These are phyloP conservation scores for Apostasia shenzhenica DNA, from an alignment of 106 monocot species.

Conservation along the genomic window DNA sequence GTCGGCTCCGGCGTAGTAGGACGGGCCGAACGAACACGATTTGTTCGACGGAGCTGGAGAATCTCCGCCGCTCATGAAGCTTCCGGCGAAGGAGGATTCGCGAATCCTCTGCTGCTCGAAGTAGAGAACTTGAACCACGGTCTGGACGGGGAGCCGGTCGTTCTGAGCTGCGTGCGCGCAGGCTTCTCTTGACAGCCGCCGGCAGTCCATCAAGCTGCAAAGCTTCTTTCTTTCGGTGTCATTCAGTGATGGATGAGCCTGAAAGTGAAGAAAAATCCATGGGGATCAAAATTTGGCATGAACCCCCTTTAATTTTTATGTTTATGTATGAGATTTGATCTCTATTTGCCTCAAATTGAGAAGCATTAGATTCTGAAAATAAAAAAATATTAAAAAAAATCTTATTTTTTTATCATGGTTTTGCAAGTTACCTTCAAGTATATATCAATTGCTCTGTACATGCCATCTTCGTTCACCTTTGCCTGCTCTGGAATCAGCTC, in stretches of 20 bases:
- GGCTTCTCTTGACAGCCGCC: slow-evolving; percentile 78
- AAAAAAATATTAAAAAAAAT: neutral
- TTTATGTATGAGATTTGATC: too few relatives aligned
- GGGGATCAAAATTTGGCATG: too few relatives aligned
- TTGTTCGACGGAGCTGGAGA: slow-evolving; percentile 39
- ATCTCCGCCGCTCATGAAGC: slow-evolving; percentile 17
- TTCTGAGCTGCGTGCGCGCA: slow-evolving; percentile 97
- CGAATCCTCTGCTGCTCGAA: slow-evolving; percentile 67
- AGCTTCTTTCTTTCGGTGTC: slow-evolving; percentile 71
- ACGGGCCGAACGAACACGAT: neutral
- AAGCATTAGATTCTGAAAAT: neutral
- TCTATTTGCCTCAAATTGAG: neutral
- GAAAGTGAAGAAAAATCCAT: neutral
- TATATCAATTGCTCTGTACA: slow-evolving; percentile 91
- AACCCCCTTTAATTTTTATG: too few relatives aligned
- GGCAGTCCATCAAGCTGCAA: slow-evolving; percentile 77
- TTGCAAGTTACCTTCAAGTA: slow-evolving; percentile 60
- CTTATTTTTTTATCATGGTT: neutral
- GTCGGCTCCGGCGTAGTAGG: slow-evolving; percentile 14
- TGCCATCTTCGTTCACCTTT: slow-evolving; percentile 68
- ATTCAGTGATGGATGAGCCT: slow-evolving; percentile 66
- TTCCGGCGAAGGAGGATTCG: slow-evolving; percentile 9
- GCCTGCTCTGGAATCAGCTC: slow-evolving; percentile 74
- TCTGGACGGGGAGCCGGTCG: slow-evolving; percentile 69
- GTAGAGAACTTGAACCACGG: slow-evolving; percentile 48